These are phyloP conservation scores for Xylariaceae sp. DNA, from an alignment of 2,329 filamentous ascomycete species.

Conservation along the genomic window DNA sequence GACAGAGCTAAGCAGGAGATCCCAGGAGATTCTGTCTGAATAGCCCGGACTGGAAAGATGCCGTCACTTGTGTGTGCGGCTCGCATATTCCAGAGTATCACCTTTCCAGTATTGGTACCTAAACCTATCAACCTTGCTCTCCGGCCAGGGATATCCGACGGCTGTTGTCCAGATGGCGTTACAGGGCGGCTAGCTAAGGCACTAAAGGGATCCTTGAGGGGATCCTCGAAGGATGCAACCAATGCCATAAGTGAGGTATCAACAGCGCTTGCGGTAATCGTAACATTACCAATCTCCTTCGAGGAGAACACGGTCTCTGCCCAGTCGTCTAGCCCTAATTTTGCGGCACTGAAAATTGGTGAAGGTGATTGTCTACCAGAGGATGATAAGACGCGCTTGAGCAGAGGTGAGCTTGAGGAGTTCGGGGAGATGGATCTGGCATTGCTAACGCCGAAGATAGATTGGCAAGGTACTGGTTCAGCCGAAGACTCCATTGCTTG, in stretches of 20 bases:
- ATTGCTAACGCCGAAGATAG: conserved; percentile 42
- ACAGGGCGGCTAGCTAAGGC: conserved; percentile 56
- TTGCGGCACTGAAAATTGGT: conserved; percentile 30
- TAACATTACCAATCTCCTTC: conserved; percentile 62
- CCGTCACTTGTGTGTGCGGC: conserved; percentile 64
- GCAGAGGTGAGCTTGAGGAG: conserved; percentile 31
- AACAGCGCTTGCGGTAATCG: conserved; percentile 73
- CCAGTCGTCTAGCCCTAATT: conserved; percentile 66
- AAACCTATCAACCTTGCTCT: conserved; percentile 81
- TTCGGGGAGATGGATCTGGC: conserved; percentile 29
- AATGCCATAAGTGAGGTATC: conserved; percentile 78
- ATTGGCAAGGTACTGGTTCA: conserved; percentile 29
- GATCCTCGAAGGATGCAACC: conserved; percentile 79
- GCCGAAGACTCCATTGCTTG: conserved; percentile 8
- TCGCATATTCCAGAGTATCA: conserved; percentile 87
- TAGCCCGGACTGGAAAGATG: conserved; percentile 76
- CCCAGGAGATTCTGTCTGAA: conserved; percentile 89
- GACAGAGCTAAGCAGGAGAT: conserved; percentile 84
- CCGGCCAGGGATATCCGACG: conserved; percentile 78
- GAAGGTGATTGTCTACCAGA: conserved; percentile 35
- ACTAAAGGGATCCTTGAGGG: conserved; percentile 64
- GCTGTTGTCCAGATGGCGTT: conserved; percentile 50
- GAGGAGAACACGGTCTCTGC: conserved; percentile 66
- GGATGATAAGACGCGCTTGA: conserved; percentile 32
- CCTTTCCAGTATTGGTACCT: conserved; percentile 78